Base-by-base conservation (phyloP, 306 rosid genomes). In the Glycyrrhiza uralensis region DNA sequence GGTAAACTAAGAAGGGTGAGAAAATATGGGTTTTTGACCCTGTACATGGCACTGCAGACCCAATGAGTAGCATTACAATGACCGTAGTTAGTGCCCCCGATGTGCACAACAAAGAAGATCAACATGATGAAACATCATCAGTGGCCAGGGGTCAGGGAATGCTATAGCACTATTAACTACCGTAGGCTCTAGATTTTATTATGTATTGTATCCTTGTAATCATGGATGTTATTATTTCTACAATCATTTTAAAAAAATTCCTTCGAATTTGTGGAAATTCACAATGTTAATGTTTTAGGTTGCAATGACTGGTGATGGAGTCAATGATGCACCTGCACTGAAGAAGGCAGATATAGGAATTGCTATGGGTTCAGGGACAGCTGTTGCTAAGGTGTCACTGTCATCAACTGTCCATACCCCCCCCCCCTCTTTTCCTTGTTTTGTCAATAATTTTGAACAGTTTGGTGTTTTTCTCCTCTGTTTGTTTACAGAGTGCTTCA, bases 221-320 rank as follows among this genome's bases (percentile, higher is more conserved):
- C 2, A 10, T 75, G 18, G 36, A 18, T 24, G 20, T 75, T 6
- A 45, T 30, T 70, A 29, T 51, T 75, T 67, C 32, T 61, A 57
- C 61, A 32, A 61, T 44, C 50, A 18, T 56, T 29, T 62, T 17
- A 46, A n/a, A 11, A 19, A 15, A 28, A 30, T 51, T 72, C 47
- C 60, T 60, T 60, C 29, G 45, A 38, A 23, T 60, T 74, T 76
- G 36, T 65, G 32, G 45, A 47, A 70, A 35, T 69, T 66, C 56
- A 62, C 70, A 35, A 17, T 60, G 51, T 70, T 49, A 42, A 65
- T 78, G 68, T 70, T 67, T 57, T 83, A 93, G 97, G 99, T 94
- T 82, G 99, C 99, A 23, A 94, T 94, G 99, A 94, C 99, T 26
- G 99, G 99, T 65, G 99, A 94, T 22, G 99, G 99, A 44, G 99